Evolutionary conservation across 108 stramenopile genomes (phyloP), one percentile per base, ranked within the genome.

Genomic region (Discostella pseudostelligera): DNA sequence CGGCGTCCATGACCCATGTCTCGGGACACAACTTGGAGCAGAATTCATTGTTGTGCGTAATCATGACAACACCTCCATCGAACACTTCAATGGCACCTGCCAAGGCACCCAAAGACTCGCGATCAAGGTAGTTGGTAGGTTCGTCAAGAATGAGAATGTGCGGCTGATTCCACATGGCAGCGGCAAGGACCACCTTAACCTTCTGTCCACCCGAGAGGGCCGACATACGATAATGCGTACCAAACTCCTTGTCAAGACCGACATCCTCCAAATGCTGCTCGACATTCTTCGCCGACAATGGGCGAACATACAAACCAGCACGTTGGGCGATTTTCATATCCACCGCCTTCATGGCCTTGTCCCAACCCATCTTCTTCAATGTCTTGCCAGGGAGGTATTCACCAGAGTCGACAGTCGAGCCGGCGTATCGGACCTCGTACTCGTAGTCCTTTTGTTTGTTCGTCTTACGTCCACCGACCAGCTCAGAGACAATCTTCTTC

Each of bases 41-140:
- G 87, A 99, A 99, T 74, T 99, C 97, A 76, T 96, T 96, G 96
- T 99, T 97, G 92, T 99, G 98, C n/a, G 95, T 84, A 80, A 99
- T 99, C 74, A 99, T 98, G 70, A 99, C 95, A 44, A 99, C 93
- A 68, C 98, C 98, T 60, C 98, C 98, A 49, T 97, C 97, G 71
- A 94, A 99, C 16, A 72, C 73, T 71, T 97, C 90, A 77, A 99
- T 99, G 64, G 96, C 98, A 46, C 87, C 88, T n/a, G 97, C 97
- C 69, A 99, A 87, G 28, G 96, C 98, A 32, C 98, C 98, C 49
- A 99, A 88, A 48, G 88, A 85, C 69, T 99, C 98, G 53, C 98
- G 84, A 74, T 99, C 98, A 36, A 99, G 87, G 85, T 99, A 99
- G 87, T 99, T 99, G 57, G 98, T 99, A 7, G 98, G 98, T 80